Evolutionary conservation across 306 rosid species (phyloP).

Genomic region (Comarum palustre): DNA sequence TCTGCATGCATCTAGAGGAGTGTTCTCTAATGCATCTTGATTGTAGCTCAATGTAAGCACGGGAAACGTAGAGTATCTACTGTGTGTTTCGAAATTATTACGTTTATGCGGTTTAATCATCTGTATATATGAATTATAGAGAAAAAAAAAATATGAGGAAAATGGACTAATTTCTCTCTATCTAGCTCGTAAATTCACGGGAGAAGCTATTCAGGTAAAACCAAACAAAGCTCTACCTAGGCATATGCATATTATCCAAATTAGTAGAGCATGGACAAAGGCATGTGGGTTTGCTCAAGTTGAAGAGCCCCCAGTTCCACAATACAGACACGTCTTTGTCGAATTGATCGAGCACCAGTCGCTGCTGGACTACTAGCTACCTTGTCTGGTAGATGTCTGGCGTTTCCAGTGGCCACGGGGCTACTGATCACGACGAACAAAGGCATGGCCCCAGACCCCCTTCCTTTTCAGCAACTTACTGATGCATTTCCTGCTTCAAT

Average conservation of each 20-base stretch:
- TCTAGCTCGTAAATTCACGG: not conserved
- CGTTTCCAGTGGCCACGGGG: constrained; percentile 40
- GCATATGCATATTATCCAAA: not conserved
- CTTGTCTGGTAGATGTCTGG: constrained; percentile 56
- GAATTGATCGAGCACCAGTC: constrained; percentile 17
- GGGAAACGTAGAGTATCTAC: not conserved
- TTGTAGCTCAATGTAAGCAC: not conserved
- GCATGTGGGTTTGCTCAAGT: constrained; percentile 15
- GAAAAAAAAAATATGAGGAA: too few species aligned
- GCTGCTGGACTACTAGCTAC: constrained; percentile 10
- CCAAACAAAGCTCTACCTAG: not conserved
- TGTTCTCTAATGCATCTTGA: not conserved
- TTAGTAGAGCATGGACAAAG: not conserved
- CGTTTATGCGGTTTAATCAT: too few species aligned
- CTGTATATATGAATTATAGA: too few species aligned
- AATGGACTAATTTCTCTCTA: not conserved
- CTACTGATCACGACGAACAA: not conserved
- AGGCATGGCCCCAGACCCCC: not conserved
- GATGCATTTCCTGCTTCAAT: not conserved
- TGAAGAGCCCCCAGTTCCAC: not conserved
- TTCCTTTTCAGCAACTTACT: not conserved
- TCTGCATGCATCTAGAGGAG: not conserved
- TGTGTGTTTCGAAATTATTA: too few species aligned
- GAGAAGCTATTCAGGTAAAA: not conserved
- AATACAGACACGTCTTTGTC: constrained; percentile 31